Evolutionary conservation across 176 grass and related monocot genomes (phyloP).

Genomic region (Zea mays): DNA sequence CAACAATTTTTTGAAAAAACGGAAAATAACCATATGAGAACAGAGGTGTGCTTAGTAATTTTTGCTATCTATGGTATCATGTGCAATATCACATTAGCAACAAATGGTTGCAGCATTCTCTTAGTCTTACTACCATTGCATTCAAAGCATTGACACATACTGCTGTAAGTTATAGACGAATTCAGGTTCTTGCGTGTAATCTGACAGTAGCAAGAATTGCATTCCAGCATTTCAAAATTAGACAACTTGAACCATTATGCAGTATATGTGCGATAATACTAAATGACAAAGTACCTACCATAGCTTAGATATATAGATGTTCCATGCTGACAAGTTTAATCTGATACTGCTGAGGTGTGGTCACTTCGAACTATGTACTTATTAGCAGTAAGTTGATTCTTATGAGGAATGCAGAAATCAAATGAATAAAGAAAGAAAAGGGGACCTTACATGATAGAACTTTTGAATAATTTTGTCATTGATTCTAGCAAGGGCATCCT

Average conservation of each 20-base stretch:
- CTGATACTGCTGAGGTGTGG: not conserved
- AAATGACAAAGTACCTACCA: not conserved
- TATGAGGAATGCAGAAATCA: conserved; percentile 23
- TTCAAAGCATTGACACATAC: too few relatives aligned
- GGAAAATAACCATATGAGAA: not conserved
- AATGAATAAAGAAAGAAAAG: not conserved
- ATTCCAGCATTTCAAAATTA: conserved; percentile 12
- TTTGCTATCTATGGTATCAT: not conserved
- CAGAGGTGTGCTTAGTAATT: not conserved
- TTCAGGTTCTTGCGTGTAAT: not conserved
- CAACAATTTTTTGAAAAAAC: conserved; percentile 2
- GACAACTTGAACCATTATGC: not conserved
- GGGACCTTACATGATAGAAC: conserved; percentile 65
- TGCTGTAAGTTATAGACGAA: not conserved
- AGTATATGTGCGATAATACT: not conserved
- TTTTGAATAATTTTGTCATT: conserved; percentile 49
- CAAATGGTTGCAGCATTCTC: not conserved
- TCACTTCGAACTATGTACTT: not conserved
- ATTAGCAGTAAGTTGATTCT: not conserved
- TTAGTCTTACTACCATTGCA: not conserved
- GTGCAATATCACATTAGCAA: conserved; percentile 12
- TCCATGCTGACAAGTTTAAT: not conserved
- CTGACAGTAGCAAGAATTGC: not conserved
- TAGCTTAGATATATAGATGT: not conserved
- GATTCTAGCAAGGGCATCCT: conserved; percentile 47